Evolutionary conservation across 805 yeast genomes (phyloP).

Genomic region (Wickerhamiella occidentalis): DNA sequence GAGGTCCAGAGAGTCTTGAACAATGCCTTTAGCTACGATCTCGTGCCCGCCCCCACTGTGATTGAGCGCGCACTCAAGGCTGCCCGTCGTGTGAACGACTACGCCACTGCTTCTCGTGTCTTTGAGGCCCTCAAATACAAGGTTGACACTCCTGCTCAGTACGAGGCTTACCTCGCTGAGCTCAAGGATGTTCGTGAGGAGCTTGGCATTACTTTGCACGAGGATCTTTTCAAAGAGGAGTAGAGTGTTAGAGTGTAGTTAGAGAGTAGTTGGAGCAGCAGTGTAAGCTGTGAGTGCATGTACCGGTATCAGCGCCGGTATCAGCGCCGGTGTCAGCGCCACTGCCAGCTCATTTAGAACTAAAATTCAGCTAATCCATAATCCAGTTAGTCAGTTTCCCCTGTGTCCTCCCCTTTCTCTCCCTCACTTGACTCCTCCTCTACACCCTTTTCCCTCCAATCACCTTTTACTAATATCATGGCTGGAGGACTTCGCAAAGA

Average conservation of each 20-base stretch:
- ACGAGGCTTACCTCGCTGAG: conserved; percentile 91
- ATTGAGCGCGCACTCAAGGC: conserved; percentile 93
- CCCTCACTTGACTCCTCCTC: too few species aligned
- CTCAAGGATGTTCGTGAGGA: conserved; percentile 83
- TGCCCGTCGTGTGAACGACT: conserved; percentile 97
- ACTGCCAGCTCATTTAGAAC: too few species aligned
- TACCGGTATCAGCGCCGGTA: too few species aligned
- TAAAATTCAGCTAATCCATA: too few species aligned
- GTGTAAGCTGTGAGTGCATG: too few species aligned
- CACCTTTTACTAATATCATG: conserved; percentile 15
- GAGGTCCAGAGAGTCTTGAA: conserved; percentile 90
- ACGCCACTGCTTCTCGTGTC: conserved; percentile 96
- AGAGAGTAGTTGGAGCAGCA: too few species aligned
- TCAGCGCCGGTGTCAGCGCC: too few species aligned
- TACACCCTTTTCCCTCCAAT: neutral
- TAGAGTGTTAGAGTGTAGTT: neutral
- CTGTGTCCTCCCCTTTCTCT: too few species aligned
- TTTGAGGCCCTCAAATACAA: conserved; percentile 91
- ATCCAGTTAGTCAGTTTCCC: too few species aligned
- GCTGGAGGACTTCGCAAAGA: conserved; percentile 27
- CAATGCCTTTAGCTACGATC: conserved; percentile 96
- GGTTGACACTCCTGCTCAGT: conserved; percentile 89
- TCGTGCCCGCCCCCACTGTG: conserved; percentile 96
- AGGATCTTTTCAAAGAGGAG: conserved; percentile 50
- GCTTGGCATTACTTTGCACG: conserved; percentile 86